A percentile compares a stretch with the other conserved stretches of the same genome.
Conservation (phyloP, 2,329 filamentous ascomycete genomes). For the Lithohypha guttulata region DNA sequence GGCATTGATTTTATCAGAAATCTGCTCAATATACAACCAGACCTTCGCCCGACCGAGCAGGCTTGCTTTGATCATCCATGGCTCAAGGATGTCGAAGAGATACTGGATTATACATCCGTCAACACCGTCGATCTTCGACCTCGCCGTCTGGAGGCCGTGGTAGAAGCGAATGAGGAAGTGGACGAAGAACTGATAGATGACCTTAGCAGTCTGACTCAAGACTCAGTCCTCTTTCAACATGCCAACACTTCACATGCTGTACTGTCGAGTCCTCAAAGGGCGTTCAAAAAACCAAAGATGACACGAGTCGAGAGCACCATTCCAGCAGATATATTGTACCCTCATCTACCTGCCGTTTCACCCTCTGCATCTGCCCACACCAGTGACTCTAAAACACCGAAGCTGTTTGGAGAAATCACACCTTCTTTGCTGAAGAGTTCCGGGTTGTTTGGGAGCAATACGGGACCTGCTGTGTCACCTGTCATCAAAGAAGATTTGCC, state of each 20-base stretch:
- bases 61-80: slow-evolving; percentile 64
- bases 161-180: slow-evolving; percentile 27
- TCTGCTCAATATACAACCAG: slow-evolving; percentile 77
- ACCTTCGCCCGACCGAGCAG: slow-evolving; percentile 60
- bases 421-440: slow-evolving; percentile 45
- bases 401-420: slow-evolving; percentile 53
- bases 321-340: slow-evolving; percentile 30
- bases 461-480: background rate
- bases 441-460: slow-evolving; percentile 31
- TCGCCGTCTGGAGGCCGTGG: slow-evolving; percentile 23
- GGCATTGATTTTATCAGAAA: slow-evolving; percentile 63
- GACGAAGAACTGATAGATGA: slow-evolving; percentile 18
- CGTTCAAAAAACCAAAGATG: slow-evolving; percentile 26
- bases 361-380: background rate
- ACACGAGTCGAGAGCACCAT: slow-evolving; percentile 9
- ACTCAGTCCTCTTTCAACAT: slow-evolving; percentile 7
- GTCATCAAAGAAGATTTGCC: slow-evolving; percentile 17
- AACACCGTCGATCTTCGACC: slow-evolving; percentile 34
- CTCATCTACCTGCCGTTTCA: slow-evolving; percentile 26
- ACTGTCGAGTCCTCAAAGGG: slow-evolving; percentile 14
- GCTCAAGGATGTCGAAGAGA: slow-evolving; percentile 48
- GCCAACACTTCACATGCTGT: slow-evolving; percentile 4
- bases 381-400: slow-evolving; percentile 17
- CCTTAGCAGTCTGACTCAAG: slow-evolving; percentile 17
- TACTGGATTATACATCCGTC: slow-evolving; percentile 48